Base-by-base conservation (phyloP, 2,329 filamentous ascomycete species). In the Stenocarpella maydis region DNA sequence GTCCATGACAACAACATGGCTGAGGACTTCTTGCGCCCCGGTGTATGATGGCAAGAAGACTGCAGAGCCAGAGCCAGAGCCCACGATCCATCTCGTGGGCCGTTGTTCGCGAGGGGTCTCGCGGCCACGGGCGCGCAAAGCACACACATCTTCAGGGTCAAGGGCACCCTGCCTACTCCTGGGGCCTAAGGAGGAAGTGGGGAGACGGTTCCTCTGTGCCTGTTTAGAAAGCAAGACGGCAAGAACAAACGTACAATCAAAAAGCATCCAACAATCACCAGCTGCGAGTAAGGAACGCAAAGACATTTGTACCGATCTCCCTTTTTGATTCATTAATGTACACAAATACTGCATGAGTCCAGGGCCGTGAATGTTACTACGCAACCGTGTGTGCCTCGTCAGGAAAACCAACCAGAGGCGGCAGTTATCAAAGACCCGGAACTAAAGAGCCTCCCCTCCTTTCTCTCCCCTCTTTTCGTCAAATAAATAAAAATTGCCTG, bases 351-450 rank as follows among this genome's bases (percentile, higher is more conserved):
- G 43, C 47, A 37, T 37, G 58, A 58, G 26, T 67, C 65, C 28
- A 31, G 54, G 49, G 53, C 65, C 41, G 65, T 67, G 65, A 58
- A 45, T 4, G 2, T 58, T 50, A 58, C 52, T 67, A 52, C 65
- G 52, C 26, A 67, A 67, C 21, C 34, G 34, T 14, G 31, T 31
- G 9, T 37, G 52, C 65, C 65, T 34, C 37, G 24, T 58, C 65
- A 34, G 58, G 31, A 8, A 21, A 37, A 37, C 12, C 39, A 21
- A 58, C 24, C n/a, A 49, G 43, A 49, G 65, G 53, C 64, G 52
- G 65, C 65, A 67, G 65, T 50, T 58, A 26, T 67, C 65, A 58
- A 45, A 67, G 65, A 52, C 45, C 43, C 43, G 58, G 52, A 58
- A 58, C 43, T 15, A n/a, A 47, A 24, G 14, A 9, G 9, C 9